A percentile compares a stretch with the other conserved stretches of the same genome.
These are phyloP conservation scores for Beauveria caledonica DNA, from an alignment of 2,329 filamentous ascomycete genomes.

Conservation along the genomic window DNA sequence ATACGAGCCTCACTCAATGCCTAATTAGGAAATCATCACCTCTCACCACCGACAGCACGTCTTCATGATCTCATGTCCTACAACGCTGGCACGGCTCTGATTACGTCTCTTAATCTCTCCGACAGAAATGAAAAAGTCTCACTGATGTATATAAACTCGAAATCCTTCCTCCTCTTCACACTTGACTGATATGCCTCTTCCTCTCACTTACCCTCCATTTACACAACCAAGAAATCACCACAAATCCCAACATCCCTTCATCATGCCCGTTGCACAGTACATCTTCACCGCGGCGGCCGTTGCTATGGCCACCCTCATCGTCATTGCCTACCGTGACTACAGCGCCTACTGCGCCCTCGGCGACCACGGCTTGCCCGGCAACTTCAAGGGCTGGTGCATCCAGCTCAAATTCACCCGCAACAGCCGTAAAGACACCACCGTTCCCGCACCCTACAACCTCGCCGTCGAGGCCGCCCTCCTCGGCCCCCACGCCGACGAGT, in stretches of 20 bases:
- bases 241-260: background rate
- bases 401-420: constrained; percentile 15
- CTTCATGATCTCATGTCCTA: background rate
- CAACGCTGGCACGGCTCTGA: background rate
- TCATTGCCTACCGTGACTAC: constrained; percentile 22
- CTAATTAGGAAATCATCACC: background rate
- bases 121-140: background rate
- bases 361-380: constrained; percentile 34
- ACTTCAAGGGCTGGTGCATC: constrained; percentile 29
- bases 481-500: constrained; percentile 13
- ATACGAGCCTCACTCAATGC: background rate
- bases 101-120: background rate
- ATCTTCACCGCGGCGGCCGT: background rate
- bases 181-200: no score
- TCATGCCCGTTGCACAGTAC: constrained; percentile 1
- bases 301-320: background rate
- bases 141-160: background rate
- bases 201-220: background rate
- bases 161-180: background rate
- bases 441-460: constrained; percentile 17
- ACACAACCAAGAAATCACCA: background rate
- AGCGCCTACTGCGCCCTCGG: constrained; percentile 32
- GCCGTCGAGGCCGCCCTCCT: constrained; percentile 15
- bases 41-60: background rate
- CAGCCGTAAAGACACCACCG: constrained; percentile 18